Evolutionary conservation across 1,139 yeast genomes (phyloP).

Genomic region (Diutina rugosa): DNA sequence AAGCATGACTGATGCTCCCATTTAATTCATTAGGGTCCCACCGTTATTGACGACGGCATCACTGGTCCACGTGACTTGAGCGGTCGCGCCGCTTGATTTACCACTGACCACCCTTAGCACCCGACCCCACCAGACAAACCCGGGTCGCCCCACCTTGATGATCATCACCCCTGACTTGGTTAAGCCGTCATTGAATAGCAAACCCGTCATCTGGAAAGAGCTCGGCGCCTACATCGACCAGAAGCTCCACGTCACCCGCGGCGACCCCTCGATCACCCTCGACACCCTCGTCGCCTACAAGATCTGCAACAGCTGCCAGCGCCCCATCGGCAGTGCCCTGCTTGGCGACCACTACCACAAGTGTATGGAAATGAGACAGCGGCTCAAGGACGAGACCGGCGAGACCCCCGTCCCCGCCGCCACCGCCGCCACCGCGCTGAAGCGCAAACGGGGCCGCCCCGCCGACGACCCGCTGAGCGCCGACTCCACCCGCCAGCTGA

Average conservation of each 20-base stretch:
- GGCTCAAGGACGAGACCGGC: constrained; percentile 13
- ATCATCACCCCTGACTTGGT: constrained; percentile 7
- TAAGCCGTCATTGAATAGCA: constrained; percentile 6
- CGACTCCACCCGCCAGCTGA: constrained; percentile 23
- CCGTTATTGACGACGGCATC: too few relatives aligned
- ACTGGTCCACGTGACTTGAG: too few relatives aligned
- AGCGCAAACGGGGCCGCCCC: constrained; percentile 21
- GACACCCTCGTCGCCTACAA: constrained; percentile 38
- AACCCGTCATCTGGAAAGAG: constrained; percentile 41
- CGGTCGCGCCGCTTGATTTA: too few relatives aligned
- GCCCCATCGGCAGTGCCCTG: constrained; percentile 45
- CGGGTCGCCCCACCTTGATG: constrained; percentile 2
- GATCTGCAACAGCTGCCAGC: constrained; percentile 51
- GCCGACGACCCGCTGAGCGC: constrained; percentile 26
- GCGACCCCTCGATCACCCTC: constrained; percentile 14
- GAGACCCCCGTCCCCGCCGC: constrained; percentile 13
- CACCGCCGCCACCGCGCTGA: constrained; percentile 8
- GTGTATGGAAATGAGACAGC: constrained; percentile 39
- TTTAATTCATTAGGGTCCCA: too few relatives aligned
- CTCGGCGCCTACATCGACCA: constrained; percentile 46
- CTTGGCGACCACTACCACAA: constrained; percentile 30
- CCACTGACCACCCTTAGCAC: not conserved
- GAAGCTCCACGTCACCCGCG: constrained; percentile 18
- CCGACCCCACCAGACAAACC: not conserved
- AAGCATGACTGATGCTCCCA: too few relatives aligned